Conservation (phyloP, 805 yeast genomes). For the Metschnikowia lachancei region DNA sequence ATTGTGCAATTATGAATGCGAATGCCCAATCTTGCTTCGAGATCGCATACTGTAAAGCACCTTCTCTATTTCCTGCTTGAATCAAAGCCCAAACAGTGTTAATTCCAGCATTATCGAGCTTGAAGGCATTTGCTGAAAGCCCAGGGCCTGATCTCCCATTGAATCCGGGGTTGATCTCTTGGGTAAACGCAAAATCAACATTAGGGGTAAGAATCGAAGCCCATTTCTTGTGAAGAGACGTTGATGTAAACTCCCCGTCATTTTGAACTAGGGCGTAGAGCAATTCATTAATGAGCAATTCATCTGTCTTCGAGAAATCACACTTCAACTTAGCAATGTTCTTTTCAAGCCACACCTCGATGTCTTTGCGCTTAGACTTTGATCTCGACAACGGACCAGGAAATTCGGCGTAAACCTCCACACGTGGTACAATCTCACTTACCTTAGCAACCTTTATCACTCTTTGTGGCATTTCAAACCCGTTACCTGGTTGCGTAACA, state of each 20-base stretch:
- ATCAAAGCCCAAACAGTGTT: slow-evolving; percentile 37
- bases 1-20: slow-evolving; percentile 66
- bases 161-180: slow-evolving; percentile 7
- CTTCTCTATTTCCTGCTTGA: slow-evolving; percentile 62
- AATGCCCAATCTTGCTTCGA: slow-evolving; percentile 71
- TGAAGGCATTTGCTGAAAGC: slow-evolving; percentile 38
- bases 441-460: slow-evolving; percentile 35
- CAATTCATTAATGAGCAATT: slow-evolving; percentile 32
- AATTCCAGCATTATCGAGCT: slow-evolving; percentile 39
- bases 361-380: slow-evolving; percentile 61
- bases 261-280: slow-evolving; percentile 26
- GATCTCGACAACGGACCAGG: slow-evolving; percentile 66
- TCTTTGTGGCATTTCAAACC: slow-evolving; percentile 30
- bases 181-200: slow-evolving; percentile 34
- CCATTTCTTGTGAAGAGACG: slow-evolving; percentile 30
- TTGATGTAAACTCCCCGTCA: slow-evolving; percentile 32
- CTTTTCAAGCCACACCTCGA: slow-evolving; percentile 57
- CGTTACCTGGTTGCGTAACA: slow-evolving; percentile 25
- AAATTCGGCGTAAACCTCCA: slow-evolving; percentile 37
- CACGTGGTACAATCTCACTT: slow-evolving; percentile 22
- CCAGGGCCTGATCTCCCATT: slow-evolving; percentile 5
- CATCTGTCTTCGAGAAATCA: slow-evolving; percentile 19
- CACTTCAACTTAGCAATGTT: slow-evolving; percentile 21
- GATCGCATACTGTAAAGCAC: slow-evolving; percentile 63
- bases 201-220: slow-evolving; percentile 44